A percentile compares a stretch with the other conserved stretches of the same genome.
phyloP scores from a whole-genome alignment of 768 basidiomycete species.

The Gloeophyllum trabeum region DNA sequence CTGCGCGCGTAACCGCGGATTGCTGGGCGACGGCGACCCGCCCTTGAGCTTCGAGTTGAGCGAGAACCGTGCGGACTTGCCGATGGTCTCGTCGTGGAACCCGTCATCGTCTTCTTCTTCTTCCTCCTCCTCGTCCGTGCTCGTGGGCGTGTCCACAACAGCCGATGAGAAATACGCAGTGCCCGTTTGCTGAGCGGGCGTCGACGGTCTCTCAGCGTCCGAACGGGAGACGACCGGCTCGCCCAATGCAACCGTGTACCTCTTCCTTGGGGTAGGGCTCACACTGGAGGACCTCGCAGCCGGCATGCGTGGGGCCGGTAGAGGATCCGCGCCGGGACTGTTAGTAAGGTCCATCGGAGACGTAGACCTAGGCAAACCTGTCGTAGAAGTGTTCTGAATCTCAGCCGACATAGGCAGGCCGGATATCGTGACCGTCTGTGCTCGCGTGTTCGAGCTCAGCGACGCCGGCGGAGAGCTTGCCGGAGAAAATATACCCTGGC shows the following conservation, averaged over 20 bases:
- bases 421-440: conserved; percentile 38
- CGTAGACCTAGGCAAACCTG: conserved; percentile 3
- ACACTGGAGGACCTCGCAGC: conserved; percentile 39
- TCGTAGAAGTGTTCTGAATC: conserved; percentile 6
- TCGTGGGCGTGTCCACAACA: conserved; percentile 13
- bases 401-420: conserved; percentile 24
- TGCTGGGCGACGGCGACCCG: conserved; percentile 13
- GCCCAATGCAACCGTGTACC: conserved; percentile 80
- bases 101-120: conserved; percentile 28
- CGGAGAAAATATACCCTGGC: conserved; percentile 35
- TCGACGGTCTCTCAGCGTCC: conserved; percentile 15
- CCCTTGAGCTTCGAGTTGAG: conserved; percentile 15
- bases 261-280: conserved; percentile 60
- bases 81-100: conserved; percentile 51
- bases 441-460: conserved; percentile 17
- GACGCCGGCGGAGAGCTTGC: conserved; percentile 36
- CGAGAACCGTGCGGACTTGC: conserved; percentile 28
- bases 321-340: conserved; percentile 4
- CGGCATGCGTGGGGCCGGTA: conserved; percentile 31
- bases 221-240: conserved; percentile 41
- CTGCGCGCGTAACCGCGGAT: conserved; percentile 21
- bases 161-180: conserved; percentile 26
- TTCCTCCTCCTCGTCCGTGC: conserved; percentile 11
- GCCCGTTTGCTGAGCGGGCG: conserved; percentile 16
- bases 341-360: conserved; percentile 3